Base-by-base conservation (phyloP, 2,329 filamentous ascomycete species). In the Phyllosticta citribraziliensis region DNA sequence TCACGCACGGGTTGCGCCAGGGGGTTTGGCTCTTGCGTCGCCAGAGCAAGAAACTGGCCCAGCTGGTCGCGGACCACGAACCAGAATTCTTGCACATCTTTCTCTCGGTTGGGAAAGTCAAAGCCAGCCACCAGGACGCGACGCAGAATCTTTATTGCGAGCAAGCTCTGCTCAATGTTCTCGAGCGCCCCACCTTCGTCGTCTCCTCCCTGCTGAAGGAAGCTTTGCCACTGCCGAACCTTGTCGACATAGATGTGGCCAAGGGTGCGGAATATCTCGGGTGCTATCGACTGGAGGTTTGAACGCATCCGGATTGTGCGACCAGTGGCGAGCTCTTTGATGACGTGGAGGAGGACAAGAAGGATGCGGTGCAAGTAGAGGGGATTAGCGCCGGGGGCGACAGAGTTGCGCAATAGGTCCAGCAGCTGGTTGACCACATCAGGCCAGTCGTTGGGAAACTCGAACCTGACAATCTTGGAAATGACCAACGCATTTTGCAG, bases 261-360 rank as follows among this genome's bases (percentile, higher is more conserved):
- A 22, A 97, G 78, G 2, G 94, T 78, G 67, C 88, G 86, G n/a
- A 96, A 83, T 22, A 97, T 83, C 71, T 96, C 91, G 0, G 92
- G 90, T 0, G 91, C 85, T 30, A 89, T 82, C 1, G 85, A 84
- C 66, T 95, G 88, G 17, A 99, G 78, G 47, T 85, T 88, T 1
- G 86, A 85, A 68, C 92, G 86, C 0, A 88, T 91, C 65, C 84
- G 84, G 61, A 86, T 82, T 55, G 97, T 75, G 52, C 91, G 82
- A 2, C 88, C 92, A 0, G 89, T 92, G 0, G 89, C 86, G 5
- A 97, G 79, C 72, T 97, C 94, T 75, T 97, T 99, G 69, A 96
- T 86, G 27, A 96, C 85, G 55, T 93, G 88, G 14, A 97, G 79
- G 11, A 97, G 78, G 12, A 96, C 85, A 58, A 90, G 80, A 52